Evolutionary conservation across 192 early-diverging fungal species (phyloP).

Genomic region (Endogone sp.): DNA sequence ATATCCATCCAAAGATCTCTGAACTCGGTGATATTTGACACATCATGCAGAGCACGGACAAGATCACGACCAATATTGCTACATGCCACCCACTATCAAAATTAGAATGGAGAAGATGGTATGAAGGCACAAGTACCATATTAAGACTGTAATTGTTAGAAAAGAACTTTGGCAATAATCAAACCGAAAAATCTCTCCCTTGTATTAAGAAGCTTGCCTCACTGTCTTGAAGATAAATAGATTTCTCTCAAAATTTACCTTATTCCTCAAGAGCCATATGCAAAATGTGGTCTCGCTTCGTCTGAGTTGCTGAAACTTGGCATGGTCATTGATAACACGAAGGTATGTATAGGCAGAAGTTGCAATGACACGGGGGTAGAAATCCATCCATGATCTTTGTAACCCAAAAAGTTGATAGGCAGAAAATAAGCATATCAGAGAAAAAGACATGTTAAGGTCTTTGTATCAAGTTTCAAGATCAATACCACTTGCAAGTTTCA

Average conservation of each 20-base stretch:
- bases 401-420: background rate
- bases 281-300: background rate
- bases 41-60: slow-evolving; percentile 60
- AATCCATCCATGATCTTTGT: slow-evolving; percentile 18
- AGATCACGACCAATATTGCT: slow-evolving; percentile 62
- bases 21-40: slow-evolving; percentile 48
- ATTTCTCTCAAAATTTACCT: background rate
- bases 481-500: no score
- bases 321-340: background rate
- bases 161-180: background rate
- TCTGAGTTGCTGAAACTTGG: background rate
- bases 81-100: slow-evolving; percentile 50
- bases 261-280: background rate
- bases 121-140: background rate
- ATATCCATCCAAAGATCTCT: slow-evolving; percentile 55
- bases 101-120: slow-evolving; percentile 45
- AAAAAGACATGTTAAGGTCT: background rate
- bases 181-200: background rate
- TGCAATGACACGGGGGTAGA: slow-evolving; percentile 13
- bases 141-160: background rate
- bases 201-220: background rate
- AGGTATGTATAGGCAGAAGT: slow-evolving; percentile 26
- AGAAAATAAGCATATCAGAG: background rate
- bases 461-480: background rate
- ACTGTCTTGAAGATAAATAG: no score